A percentile compares a stretch with the other conserved stretches of the same genome.
Conservation (phyloP, 2,329 filamentous ascomycete genomes). For the Colletotrichum sp. region DNA sequence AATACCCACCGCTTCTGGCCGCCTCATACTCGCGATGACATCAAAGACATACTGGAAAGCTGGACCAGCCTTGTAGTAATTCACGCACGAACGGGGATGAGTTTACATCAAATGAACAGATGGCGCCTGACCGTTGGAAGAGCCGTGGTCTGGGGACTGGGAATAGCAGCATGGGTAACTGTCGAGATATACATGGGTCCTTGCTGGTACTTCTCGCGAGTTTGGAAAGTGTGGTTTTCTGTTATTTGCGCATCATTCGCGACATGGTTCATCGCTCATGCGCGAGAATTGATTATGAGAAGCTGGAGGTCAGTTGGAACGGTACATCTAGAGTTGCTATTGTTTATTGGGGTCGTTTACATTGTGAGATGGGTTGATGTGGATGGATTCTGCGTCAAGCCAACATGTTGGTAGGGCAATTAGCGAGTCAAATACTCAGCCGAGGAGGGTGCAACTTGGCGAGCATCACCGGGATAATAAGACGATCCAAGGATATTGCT, state of each 20-base stretch:
- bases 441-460: neutral
- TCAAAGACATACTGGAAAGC: neutral
- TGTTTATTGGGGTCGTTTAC: neutral
- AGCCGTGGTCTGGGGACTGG: neutral
- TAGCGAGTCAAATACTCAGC: neutral
- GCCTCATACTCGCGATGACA: neutral
- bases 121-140: neutral
- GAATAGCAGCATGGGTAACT: neutral
- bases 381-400: neutral
- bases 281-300: neutral
- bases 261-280: neutral
- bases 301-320: neutral
- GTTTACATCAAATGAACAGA: neutral
- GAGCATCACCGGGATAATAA: neutral
- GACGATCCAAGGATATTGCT: neutral
- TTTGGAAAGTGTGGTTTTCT: neutral
- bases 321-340: neutral
- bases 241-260: neutral
- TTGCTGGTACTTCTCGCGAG: neutral
- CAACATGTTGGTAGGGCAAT: neutral
- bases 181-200: neutral
- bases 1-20: neutral
- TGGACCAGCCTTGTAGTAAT: neutral
- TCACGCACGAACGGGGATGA: neutral
- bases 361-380: neutral